Percentiles rank a stretch among this genome's conserved stretches.
Evolutionary conservation across 2,329 filamentous ascomycete genomes (phyloP).

Genomic region (Paradendryphiella salina): DNA sequence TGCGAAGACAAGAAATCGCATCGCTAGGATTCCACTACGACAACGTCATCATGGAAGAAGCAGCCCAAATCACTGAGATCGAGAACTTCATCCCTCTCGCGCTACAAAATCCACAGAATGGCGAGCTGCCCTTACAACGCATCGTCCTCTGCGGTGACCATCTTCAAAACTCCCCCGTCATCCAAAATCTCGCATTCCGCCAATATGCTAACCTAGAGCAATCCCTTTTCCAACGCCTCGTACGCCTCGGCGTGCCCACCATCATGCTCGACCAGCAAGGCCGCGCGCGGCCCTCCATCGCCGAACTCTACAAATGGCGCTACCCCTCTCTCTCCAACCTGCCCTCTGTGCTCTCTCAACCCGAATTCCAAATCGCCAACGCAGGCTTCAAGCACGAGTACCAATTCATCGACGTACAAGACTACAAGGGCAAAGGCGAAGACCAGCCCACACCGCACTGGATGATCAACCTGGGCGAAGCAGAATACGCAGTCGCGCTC

Average conservation of each 20-base stretch:
- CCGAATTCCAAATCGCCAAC: slow-evolving; percentile 80
- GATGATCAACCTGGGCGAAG: slow-evolving; percentile 93
- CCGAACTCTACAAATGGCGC: slow-evolving; percentile 89
- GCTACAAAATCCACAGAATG: slow-evolving; percentile 78
- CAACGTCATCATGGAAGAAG: slow-evolving; percentile 98
- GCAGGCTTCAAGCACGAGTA: slow-evolving; percentile 92
- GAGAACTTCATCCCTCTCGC: slow-evolving; percentile 95
- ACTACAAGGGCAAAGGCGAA: slow-evolving; percentile 90
- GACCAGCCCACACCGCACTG: slow-evolving; percentile 90
- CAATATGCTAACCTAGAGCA: slow-evolving; percentile 97
- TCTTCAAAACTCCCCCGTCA: slow-evolving; percentile 92
- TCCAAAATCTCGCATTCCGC: slow-evolving; percentile 91
- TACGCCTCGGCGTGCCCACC: slow-evolving; percentile 88
- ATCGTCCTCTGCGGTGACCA: slow-evolving; percentile 95
- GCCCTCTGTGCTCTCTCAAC: slow-evolving; percentile 67
- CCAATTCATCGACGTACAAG: slow-evolving; percentile 92
- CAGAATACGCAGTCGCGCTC: slow-evolving; percentile 93
- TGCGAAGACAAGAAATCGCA: slow-evolving; percentile 87
- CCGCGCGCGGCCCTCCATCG: slow-evolving; percentile 82
- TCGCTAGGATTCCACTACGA: slow-evolving; percentile 94
- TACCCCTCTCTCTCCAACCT: slow-evolving; percentile 81
- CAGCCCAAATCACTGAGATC: slow-evolving; percentile 95
- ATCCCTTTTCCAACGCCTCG: slow-evolving; percentile 87
- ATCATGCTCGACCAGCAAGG: slow-evolving; percentile 93
- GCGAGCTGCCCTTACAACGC: slow-evolving; percentile 76